Percentiles rank a stretch among this genome's conserved stretches.
Evolutionary conservation across 176 grass and related monocot species (phyloP).

Genomic region (Triticum urartu): DNA sequence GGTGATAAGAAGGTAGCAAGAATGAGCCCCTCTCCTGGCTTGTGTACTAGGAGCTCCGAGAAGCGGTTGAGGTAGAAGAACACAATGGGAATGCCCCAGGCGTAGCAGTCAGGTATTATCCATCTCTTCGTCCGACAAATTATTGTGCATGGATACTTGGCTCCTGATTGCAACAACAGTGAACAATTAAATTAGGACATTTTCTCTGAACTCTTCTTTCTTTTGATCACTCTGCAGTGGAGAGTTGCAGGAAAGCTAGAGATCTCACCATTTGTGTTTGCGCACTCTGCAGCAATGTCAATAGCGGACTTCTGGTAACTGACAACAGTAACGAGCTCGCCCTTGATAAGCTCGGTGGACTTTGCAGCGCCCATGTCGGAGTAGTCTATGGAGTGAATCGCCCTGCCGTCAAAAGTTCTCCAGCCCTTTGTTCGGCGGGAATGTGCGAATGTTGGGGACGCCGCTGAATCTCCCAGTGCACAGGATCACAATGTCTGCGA

Average conservation of each 20-base stretch:
- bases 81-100: slow-evolving; percentile 11
- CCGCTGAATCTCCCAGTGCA: slow-evolving; percentile 4
- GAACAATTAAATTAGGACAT: not conserved
- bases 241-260: not conserved
- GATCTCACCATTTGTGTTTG: slow-evolving; percentile 34
- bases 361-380: slow-evolving; percentile 13
- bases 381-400: slow-evolving; percentile 10
- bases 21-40: slow-evolving; percentile 47
- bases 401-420: not conserved
- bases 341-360: slow-evolving; percentile 1
- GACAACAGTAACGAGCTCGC: slow-evolving; percentile 36
- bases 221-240: not conserved
- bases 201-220: not conserved
- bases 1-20: slow-evolving; percentile 43
- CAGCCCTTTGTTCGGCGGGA: not conserved
- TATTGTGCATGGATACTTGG: slow-evolving; percentile 44
- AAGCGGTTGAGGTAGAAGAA: slow-evolving; percentile 35
- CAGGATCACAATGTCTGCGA: not conserved
- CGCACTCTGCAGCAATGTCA: slow-evolving; percentile 43
- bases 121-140: slow-evolving; percentile 44
- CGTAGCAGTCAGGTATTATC: slow-evolving; percentile 35
- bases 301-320: slow-evolving; percentile 41
- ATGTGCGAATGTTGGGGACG: not conserved
- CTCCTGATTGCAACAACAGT: slow-evolving; percentile 17
- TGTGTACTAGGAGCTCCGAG: slow-evolving; percentile 44